Conservation (phyloP, 805 yeast species). For the Ogataea minuta region DNA sequence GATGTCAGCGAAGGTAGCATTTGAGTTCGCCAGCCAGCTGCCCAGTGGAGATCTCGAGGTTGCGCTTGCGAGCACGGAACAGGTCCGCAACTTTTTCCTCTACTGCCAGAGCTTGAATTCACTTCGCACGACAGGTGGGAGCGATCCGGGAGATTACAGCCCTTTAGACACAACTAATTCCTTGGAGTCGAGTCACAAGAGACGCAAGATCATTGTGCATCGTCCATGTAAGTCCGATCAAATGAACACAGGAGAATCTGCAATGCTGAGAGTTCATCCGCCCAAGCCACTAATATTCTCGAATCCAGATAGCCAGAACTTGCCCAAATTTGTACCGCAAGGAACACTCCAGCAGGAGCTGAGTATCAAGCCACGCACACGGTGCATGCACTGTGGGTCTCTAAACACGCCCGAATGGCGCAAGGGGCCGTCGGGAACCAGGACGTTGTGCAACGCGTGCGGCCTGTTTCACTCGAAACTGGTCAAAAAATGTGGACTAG, state of each 20-base stretch:
- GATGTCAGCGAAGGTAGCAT: neutral
- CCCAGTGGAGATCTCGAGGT: slow-evolving; percentile 1
- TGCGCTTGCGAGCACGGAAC: slow-evolving; percentile 2
- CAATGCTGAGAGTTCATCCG: slow-evolving; percentile 32
- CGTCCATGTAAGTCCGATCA: slow-evolving; percentile 22
- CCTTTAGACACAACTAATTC: neutral
- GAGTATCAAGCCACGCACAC: slow-evolving; percentile 30
- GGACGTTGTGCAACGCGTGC: slow-evolving; percentile 89
- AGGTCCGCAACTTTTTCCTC: slow-evolving; percentile 1
- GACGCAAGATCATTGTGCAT: slow-evolving; percentile 11
- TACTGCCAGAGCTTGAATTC: neutral
- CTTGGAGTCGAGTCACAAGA: neutral
- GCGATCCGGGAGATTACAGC: neutral
- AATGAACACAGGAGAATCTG: slow-evolving; percentile 26
- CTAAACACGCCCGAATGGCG: slow-evolving; percentile 91
- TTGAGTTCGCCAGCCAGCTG: neutral
- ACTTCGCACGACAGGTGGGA: neutral
- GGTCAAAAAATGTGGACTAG: slow-evolving; percentile 45
- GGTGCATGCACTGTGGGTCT: slow-evolving; percentile 71
- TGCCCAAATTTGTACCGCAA: slow-evolving; percentile 27
- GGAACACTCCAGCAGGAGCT: slow-evolving; percentile 38
- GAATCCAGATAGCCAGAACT: slow-evolving; percentile 9
- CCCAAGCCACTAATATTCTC: slow-evolving; percentile 26
- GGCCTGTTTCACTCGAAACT: slow-evolving; percentile 74
- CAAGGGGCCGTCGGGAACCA: slow-evolving; percentile 79